Base-by-base conservation (phyloP, 768 basidiomycete genomes). In the Cubamyces sp. region DNA sequence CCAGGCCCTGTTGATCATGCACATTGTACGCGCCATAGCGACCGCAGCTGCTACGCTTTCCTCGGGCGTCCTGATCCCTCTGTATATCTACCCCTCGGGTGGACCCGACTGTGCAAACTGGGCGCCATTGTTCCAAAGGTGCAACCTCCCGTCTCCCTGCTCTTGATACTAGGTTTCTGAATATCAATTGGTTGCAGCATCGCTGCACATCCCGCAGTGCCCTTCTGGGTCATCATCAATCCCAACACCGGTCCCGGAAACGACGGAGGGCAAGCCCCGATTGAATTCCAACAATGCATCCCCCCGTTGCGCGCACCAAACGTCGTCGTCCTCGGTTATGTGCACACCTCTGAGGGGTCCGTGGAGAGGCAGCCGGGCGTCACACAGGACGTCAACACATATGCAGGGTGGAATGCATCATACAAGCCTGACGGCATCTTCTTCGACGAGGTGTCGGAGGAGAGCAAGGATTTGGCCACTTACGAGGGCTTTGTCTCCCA, bases 381-480 rank as follows among this genome's bases (percentile, higher is more conserved):
- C 9, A 64, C 23, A 14, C 46, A 63, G 6, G 75, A 77, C 30
- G 66, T 77, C 39, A 45, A 69, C 28, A 74, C 73, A 5, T 78
- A 77, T 54, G 63, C 60, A 3, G 57, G 62, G 1, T 78, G 77
- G 77, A 55, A 58, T 0, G 56, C 64, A 11, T 56, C 72, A 1
- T 78, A 77, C 60, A 56, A 67, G 14, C 69, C 67, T 0, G 67
- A 73, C 25, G 76, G 77, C 0, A 75, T 78, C 18, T 77, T 77
- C 63, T 76, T 77, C 64, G 76, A 78, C 46, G 70, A 78, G 61
- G 73, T 70, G 3, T 54, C 66, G 8, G 68, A 66, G 2, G 58
- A 57, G 18, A 54, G 59, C 11, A 41, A 25, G 3, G 50, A 68
- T 19, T 28, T 77, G 9, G 42, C 62, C 0, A 63, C 48, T 46